phyloP scores from a whole-genome alignment of 805 yeast genomes.

The Debaryomyces hansenii region DNA sequence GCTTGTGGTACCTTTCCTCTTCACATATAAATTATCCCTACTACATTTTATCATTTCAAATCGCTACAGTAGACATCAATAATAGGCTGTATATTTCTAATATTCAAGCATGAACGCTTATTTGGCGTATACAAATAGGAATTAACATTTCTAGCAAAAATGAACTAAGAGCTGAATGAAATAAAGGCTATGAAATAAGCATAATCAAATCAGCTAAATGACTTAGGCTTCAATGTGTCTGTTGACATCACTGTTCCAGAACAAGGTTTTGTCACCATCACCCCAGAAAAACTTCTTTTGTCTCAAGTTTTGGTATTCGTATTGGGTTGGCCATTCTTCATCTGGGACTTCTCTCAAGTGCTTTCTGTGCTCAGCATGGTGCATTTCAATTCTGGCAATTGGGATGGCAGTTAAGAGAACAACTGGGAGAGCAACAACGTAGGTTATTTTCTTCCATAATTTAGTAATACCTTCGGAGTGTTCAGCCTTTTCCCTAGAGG shows the following conservation, averaged over 20 bases:
- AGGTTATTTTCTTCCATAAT: conserved; percentile 84
- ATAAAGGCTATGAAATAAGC: neutral
- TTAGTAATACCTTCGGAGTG: conserved; percentile 78
- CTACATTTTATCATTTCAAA: too few relatives aligned
- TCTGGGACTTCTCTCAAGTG: conserved; percentile 74
- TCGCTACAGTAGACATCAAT: too few relatives aligned
- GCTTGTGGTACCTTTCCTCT: too few relatives aligned
- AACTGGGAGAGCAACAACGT: conserved; percentile 80
- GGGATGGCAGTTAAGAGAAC: conserved; percentile 74
- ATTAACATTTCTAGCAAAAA: too few relatives aligned
- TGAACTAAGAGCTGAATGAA: neutral
- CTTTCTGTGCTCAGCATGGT: conserved; percentile 88
- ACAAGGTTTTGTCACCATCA: conserved; percentile 94
- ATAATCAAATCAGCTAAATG: neutral
- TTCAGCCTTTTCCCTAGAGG: conserved; percentile 62
- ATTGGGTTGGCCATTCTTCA: conserved; percentile 90
- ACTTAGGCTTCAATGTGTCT: conserved; percentile 60
- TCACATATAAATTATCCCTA: too few relatives aligned
- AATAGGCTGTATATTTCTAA: too few relatives aligned
- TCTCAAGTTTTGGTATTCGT: conserved; percentile 91
- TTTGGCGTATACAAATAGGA: too few relatives aligned
- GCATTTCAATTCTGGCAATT: conserved; percentile 77
- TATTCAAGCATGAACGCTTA: too few relatives aligned
- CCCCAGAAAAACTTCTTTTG: conserved; percentile 95
- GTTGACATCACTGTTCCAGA: conserved; percentile 94